A percentile compares a stretch with the other conserved stretches of the same genome.
Conservation (phyloP, 2,329 filamentous ascomycete genomes). For the Xylaria sp. region DNA sequence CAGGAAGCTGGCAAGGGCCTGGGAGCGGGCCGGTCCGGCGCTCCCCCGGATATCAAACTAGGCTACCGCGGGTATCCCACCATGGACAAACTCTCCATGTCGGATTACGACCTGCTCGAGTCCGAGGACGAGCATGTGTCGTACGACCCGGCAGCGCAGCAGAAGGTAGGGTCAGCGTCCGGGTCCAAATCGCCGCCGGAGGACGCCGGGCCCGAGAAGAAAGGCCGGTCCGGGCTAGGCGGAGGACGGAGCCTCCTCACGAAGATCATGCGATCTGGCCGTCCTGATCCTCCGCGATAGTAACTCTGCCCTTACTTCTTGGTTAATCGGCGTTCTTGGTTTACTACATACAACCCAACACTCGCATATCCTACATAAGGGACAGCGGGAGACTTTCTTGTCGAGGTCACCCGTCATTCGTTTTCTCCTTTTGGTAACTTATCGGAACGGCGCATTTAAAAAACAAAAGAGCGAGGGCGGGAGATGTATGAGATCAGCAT, state of each 20-base stretch:
- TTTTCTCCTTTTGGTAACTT: not conserved
- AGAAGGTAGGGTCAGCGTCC: conserved; percentile 8
- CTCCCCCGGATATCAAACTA: conserved; percentile 13
- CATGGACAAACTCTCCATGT: conserved; percentile 20
- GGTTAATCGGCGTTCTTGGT: not conserved
- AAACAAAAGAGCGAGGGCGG: no score
- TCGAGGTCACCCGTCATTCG: not conserved
- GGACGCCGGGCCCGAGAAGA: conserved; percentile 18
- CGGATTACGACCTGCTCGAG: conserved; percentile 31
- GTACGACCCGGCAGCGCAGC: conserved; percentile 12
- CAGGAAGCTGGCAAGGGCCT: conserved; percentile 34
- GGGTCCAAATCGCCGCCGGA: conserved; percentile 4
- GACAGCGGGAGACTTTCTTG: not conserved
- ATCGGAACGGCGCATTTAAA: not conserved
- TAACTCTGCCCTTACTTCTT: not conserved
- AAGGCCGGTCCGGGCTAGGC: conserved; percentile 17
- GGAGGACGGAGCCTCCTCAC: conserved; percentile 27
- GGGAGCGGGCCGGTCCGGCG: conserved; percentile 8
- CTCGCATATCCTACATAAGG: not conserved
- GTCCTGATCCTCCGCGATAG: conserved; percentile 27
- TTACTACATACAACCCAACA: not conserved
- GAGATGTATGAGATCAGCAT: no score
- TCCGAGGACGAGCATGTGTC: conserved; percentile 31
- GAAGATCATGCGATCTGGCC: conserved; percentile 31
- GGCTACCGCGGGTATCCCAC: conserved; percentile 14